Evolutionary conservation across 1,284 basidiomycete genomes (phyloP).

Genomic region (Ceratobasidium sp.): DNA sequence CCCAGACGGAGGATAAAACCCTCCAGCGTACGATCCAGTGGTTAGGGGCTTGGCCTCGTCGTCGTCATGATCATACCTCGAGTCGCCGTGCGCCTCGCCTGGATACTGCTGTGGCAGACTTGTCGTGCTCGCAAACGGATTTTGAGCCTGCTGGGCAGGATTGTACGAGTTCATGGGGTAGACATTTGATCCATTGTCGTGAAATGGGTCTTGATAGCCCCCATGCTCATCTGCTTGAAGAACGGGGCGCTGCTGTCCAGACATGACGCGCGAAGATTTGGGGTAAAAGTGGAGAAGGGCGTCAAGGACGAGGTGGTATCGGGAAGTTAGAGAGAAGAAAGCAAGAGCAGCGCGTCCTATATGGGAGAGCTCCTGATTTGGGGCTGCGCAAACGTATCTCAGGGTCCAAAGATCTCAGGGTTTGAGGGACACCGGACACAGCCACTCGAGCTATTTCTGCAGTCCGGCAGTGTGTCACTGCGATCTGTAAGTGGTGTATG

Average conservation of each 20-base stretch:
- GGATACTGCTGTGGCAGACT: slow-evolving; percentile 28
- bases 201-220: slow-evolving; percentile 38
- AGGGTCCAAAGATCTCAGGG: neutral
- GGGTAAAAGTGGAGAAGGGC: neutral
- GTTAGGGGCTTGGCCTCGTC: slow-evolving; percentile 44
- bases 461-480: neutral
- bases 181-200: slow-evolving; percentile 1
- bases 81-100: slow-evolving; percentile 28
- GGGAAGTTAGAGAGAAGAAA: neutral
- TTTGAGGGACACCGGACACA: slow-evolving; percentile 1
- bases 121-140: slow-evolving; percentile 36
- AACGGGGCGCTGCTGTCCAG: slow-evolving; percentile 19
- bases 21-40: slow-evolving; percentile 40
- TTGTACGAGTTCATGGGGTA: slow-evolving; percentile 36
- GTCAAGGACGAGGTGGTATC: neutral
- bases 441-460: slow-evolving; percentile 26
- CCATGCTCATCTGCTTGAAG: slow-evolving; percentile 40
- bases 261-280: neutral
- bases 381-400: slow-evolving; percentile 37
- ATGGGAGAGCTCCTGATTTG: neutral
- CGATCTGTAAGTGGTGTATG: neutral
- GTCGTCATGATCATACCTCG: slow-evolving; percentile 39
- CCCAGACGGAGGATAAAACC: slow-evolving; percentile 43
- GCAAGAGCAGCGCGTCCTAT: neutral
- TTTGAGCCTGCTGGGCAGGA: neutral